Evolutionary conservation across 495 filamentous ascomycete genomes (phyloP), one percentile per base, ranked within the genome.

Genomic region (Acidomyces sp.): DNA sequence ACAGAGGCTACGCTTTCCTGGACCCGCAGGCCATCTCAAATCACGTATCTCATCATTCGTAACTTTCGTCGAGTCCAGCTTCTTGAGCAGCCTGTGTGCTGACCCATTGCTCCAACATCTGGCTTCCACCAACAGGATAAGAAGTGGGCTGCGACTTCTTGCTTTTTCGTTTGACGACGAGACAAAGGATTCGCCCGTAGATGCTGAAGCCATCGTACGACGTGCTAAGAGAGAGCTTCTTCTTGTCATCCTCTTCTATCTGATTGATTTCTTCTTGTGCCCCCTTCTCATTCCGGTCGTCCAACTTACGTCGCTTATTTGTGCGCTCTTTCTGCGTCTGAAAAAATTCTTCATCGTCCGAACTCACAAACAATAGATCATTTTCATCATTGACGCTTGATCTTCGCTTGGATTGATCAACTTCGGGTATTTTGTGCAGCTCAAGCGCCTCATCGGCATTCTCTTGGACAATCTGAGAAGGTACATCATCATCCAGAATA

Each of bases 201-300:
- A 97, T 95, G 52, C 76, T 78, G 60, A 94, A 97, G 23, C 90
- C 88, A 51, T 96, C 86, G 58, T 95, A 96, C 17, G 78, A 77
- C 19, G 85, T 93, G 39, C 75, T 72, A 58, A 94, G 69, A 2
- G 68, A 70, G 48, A 92, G 58, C 60, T 94, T 94, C 67, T 96
- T 95, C 60, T 85, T 84, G 53, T 93, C 82, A 39, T 92, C 83
- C n/a, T 52, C 60, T 16, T 60, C 65, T 17, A 39, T 53, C 1
- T 45, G 43, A 12, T 47, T 40, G 19, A 39, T 46, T 27, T 45
- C 38, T 20, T 50, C 43, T 21, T 26, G 43, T n/a, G 34, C 26
- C n/a, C 30, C 22, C 22, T 26, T 27, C 15, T 42, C 28, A 16
- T 40, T 22, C 7, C 4, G 17, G n/a, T 18, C 24, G 15, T 32